Evolutionary conservation across 495 filamentous ascomycete genomes (phyloP), one percentile per base, ranked within the genome.

Genomic region (Recurvomyces mirabilis): DNA sequence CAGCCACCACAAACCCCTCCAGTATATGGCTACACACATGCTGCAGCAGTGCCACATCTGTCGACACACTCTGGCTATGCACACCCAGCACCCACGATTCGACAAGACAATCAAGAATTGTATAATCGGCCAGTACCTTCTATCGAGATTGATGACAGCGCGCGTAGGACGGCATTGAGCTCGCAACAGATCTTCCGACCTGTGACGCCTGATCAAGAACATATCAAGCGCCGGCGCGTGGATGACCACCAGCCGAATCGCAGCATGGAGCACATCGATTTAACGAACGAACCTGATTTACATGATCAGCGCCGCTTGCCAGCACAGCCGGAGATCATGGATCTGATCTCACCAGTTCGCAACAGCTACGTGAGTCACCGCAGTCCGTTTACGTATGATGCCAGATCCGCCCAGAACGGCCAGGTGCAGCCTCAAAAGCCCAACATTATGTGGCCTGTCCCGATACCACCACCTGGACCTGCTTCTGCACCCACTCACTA

Each of bases 61-160:
- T n/a, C n/a, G n/a, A n/a, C 15, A 37, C 4, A 7, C 4, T 5
- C 34, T 15, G 34, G 17, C 34, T 37, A 20, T 19, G 15, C n/a
- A n/a, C n/a, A n/a, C n/a, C 5, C 22, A 20, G 3, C 17, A 18
- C 14, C 34, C 5, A 4, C 14, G 19, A 3, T 11, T 5, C 11
- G 15, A 37, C 13, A 5, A 20, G 9, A 6, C 14, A 11, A 7
- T 15, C 34, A 13, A 3, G 30, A 32, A n/a, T 4, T 3, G 4
- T 4, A n/a, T 37, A 21, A 43, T 30, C 40, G 7, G 10, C 26
- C 40, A 9, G 20, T 32, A n/a, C 3, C 29, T 5, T 43, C 40
- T 2, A 43, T 43, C 19, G 40, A 43, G 26, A 2, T 13, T 11
- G 40, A 41, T 28, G 9, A 41, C 19, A 37, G 15, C 34, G 17